These are phyloP conservation scores for Leccinum griseonigrum DNA, from an alignment of 1,284 basidiomycete genomes.

Conservation along the genomic window DNA sequence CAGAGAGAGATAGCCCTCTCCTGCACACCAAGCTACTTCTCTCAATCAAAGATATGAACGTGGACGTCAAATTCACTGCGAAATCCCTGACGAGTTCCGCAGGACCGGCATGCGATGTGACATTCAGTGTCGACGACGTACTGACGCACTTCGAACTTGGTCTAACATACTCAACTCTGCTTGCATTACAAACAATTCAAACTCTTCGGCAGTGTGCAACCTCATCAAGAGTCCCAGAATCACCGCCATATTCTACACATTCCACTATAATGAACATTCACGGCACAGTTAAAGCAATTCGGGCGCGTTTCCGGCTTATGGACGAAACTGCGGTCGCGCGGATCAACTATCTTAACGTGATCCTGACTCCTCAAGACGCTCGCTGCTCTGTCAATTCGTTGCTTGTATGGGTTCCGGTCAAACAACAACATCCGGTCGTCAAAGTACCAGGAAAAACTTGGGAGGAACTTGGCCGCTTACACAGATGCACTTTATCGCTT, in stretches of 20 bases:
- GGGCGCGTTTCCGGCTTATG: conserved; percentile 47
- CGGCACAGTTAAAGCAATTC: conserved; percentile 41
- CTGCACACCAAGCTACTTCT: conserved; percentile 49
- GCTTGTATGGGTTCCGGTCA: conserved; percentile 46
- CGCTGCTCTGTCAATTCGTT: conserved; percentile 39
- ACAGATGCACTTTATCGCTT: conserved; percentile 52
- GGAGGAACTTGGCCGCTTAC: conserved; percentile 77
- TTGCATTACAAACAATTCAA: conserved; percentile 59
- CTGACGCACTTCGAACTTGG: conserved; percentile 59
- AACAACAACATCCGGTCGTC: conserved; percentile 21
- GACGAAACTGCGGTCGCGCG: conserved; percentile 48
- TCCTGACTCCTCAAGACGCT: conserved; percentile 14
- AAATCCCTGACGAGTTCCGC: conserved; percentile 13
- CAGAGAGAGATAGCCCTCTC: conserved; percentile 46
- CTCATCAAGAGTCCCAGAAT: conserved; percentile 28
- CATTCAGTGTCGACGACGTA: conserved; percentile 35
- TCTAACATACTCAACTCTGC: conserved; percentile 72
- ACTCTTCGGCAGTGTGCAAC: conserved; percentile 34
- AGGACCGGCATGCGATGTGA: conserved; percentile 13
- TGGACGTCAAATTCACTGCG: conserved; percentile 38
- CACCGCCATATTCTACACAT: conserved; percentile 12
- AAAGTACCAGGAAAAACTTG: conserved; percentile 46
- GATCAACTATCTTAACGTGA: conserved; percentile 41
- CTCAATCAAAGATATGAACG: conserved; percentile 38
- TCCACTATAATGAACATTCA: conserved; percentile 28